These are phyloP conservation scores for Tetrahymena elliotti DNA, from an alignment of 73 alveolate genomes.

Conservation along the genomic window DNA sequence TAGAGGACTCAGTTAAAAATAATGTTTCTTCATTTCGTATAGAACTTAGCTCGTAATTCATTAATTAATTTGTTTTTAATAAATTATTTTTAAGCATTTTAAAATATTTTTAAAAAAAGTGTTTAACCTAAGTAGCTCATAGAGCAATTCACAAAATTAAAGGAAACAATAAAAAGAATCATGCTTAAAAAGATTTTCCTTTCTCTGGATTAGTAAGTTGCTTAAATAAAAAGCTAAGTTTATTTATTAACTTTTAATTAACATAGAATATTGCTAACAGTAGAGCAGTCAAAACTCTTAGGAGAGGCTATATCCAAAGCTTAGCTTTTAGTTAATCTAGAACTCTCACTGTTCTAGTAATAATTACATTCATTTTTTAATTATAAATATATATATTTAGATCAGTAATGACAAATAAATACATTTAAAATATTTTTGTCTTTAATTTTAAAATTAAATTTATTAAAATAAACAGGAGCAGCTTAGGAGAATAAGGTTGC, in stretches of 20 bases:
- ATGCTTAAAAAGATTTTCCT: not conserved
- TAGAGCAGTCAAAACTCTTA: not conserved
- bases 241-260: not conserved
- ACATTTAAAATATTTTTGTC: too few species aligned
- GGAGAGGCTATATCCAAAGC: not conserved
- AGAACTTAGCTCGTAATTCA: not conserved
- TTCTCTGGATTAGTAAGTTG: not conserved
- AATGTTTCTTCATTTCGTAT: not conserved
- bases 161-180: not conserved
- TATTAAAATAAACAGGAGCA: not conserved
- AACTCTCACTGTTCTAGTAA: not conserved
- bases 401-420: too few species aligned
- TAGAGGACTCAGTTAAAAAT: not conserved
- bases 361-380: not conserved
- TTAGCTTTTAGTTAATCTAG: not conserved
- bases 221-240: not conserved
- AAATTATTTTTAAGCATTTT: not conserved
- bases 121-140: not conserved
- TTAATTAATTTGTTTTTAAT: not conserved
- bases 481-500: not conserved
- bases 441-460: not conserved
- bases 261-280: not conserved
- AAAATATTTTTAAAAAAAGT: not conserved
- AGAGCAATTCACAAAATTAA: not conserved
- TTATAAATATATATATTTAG: not conserved